Evolutionary conservation across 2,329 filamentous ascomycete species (phyloP).

Genomic region (Cladophialophora carrionii): DNA sequence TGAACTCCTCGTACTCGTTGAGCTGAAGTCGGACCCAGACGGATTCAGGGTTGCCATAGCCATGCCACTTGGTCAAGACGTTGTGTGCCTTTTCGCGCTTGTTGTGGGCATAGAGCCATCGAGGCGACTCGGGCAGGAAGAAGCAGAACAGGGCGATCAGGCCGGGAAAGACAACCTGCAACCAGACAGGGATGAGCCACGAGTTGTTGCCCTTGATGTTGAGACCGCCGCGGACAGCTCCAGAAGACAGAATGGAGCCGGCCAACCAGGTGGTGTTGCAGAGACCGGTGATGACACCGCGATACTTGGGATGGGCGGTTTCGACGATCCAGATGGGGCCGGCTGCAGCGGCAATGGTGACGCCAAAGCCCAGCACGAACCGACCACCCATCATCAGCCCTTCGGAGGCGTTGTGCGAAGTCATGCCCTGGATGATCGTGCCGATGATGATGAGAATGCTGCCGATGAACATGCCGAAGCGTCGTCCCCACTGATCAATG

Average conservation of each 20-base stretch:
- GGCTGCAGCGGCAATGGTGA: constrained; percentile 62
- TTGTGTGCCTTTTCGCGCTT: constrained; percentile 61
- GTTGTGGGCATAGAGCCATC: constrained; percentile 64
- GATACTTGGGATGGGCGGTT: constrained; percentile 64
- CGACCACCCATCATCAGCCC: constrained; percentile 61
- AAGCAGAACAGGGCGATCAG: constrained; percentile 56
- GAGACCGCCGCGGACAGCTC: constrained; percentile 56
- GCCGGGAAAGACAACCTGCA: constrained; percentile 53
- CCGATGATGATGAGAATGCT: constrained; percentile 57
- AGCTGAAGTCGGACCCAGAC: constrained; percentile 42
- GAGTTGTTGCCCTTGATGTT: constrained; percentile 45
- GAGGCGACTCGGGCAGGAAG: constrained; percentile 64
- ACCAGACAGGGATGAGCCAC: constrained; percentile 63
- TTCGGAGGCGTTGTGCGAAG: constrained; percentile 48
- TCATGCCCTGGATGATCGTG: constrained; percentile 54
- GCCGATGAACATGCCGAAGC: constrained; percentile 61
- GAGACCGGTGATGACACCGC: constrained; percentile 64
- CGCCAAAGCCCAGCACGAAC: constrained; percentile 61
- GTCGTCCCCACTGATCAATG: constrained; percentile 56
- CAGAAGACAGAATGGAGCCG: constrained; percentile 59
- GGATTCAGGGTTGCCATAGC: constrained; percentile 49
- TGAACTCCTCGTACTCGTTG: constrained; percentile 43
- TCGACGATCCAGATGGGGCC: constrained; percentile 68
- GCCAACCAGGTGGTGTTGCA: constrained; percentile 57
- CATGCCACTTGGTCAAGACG: constrained; percentile 63